These are phyloP conservation scores for Dentipellis sp. DNA, from an alignment of 768 basidiomycete species.

Conservation along the genomic window DNA sequence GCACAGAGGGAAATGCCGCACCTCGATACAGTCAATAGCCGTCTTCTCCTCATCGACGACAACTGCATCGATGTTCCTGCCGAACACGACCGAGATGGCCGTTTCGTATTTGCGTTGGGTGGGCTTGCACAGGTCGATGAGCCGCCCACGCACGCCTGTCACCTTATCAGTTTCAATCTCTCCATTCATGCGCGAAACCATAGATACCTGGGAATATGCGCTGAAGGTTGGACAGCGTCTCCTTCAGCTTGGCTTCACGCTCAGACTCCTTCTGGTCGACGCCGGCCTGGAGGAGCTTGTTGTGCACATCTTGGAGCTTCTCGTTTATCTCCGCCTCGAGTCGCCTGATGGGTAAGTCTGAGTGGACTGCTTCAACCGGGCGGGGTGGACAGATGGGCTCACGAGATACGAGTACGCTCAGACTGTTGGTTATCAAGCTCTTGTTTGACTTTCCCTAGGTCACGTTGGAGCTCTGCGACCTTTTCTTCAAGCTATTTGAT, in stretches of 20 bases:
- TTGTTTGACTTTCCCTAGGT: slow-evolving; percentile 58
- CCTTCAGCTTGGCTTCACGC: slow-evolving; percentile 74
- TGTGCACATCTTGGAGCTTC: slow-evolving; percentile 74
- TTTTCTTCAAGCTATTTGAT: slow-evolving; percentile 47
- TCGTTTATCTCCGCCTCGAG: slow-evolving; percentile 89
- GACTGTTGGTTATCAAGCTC: slow-evolving; percentile 81
- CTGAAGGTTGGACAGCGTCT: slow-evolving; percentile 76
- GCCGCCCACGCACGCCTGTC: slow-evolving; percentile 82
- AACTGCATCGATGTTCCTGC: slow-evolving; percentile 90
- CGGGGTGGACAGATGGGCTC: slow-evolving; percentile 17
- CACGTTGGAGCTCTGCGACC: slow-evolving; percentile 42
- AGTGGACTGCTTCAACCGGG: not conserved
- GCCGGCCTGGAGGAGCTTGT: slow-evolving; percentile 83
- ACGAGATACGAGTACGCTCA: slow-evolving; percentile 77
- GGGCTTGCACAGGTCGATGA: slow-evolving; percentile 92
- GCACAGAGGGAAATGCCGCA: slow-evolving; percentile 20
- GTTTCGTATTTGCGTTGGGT: slow-evolving; percentile 86
- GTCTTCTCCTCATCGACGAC: slow-evolving; percentile 97
- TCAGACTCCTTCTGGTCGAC: slow-evolving; percentile 85
- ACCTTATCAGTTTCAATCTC: not conserved
- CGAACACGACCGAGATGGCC: slow-evolving; percentile 86
- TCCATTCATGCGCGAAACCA: not conserved
- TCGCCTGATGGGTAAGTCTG: slow-evolving; percentile 40
- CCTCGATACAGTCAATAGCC: slow-evolving; percentile 96
- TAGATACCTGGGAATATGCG: slow-evolving; percentile 78